Evolutionary conservation across 768 basidiomycete genomes (phyloP).

Genomic region (Phylloporus sp.): DNA sequence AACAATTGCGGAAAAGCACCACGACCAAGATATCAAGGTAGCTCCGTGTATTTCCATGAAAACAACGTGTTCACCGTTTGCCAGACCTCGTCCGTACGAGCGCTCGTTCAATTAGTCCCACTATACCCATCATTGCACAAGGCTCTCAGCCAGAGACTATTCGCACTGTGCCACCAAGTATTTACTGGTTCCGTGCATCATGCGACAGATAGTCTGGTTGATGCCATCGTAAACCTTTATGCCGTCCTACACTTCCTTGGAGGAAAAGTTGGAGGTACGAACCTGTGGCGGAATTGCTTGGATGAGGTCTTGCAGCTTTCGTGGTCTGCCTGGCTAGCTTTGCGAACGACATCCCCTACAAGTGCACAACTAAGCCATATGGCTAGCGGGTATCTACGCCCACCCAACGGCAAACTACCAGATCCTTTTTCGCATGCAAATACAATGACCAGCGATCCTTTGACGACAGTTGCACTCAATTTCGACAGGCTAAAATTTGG

Average conservation of each 20-base stretch:
- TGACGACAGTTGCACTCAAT: slow-evolving; percentile 48
- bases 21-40: slow-evolving; percentile 54
- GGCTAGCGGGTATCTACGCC: slow-evolving; percentile 1
- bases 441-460: slow-evolving; percentile 39
- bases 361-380: slow-evolving; percentile 29
- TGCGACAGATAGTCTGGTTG: slow-evolving; percentile 35
- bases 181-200: slow-evolving; percentile 51
- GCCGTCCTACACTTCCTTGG: slow-evolving; percentile 63
- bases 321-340: slow-evolving; percentile 53
- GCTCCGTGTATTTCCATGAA: not conserved
- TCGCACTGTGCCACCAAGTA: slow-evolving; percentile 48
- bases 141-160: slow-evolving; percentile 47
- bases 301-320: slow-evolving; percentile 64
- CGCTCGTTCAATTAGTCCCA: slow-evolving; percentile 52
- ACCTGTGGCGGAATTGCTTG: slow-evolving; percentile 69
- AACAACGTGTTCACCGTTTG: slow-evolving; percentile 3
- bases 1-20: slow-evolving; percentile 47
- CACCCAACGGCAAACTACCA: slow-evolving; percentile 9
- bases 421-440: slow-evolving; percentile 11
- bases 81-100: slow-evolving; percentile 43
- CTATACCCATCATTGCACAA: slow-evolving; percentile 66
- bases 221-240: slow-evolving; percentile 54
- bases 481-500: slow-evolving; percentile 58
- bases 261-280: slow-evolving; percentile 71
- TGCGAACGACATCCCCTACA: slow-evolving; percentile 56